Evolutionary conservation across 306 rosid species (phyloP).

Genomic region (Sindora glabra): DNA sequence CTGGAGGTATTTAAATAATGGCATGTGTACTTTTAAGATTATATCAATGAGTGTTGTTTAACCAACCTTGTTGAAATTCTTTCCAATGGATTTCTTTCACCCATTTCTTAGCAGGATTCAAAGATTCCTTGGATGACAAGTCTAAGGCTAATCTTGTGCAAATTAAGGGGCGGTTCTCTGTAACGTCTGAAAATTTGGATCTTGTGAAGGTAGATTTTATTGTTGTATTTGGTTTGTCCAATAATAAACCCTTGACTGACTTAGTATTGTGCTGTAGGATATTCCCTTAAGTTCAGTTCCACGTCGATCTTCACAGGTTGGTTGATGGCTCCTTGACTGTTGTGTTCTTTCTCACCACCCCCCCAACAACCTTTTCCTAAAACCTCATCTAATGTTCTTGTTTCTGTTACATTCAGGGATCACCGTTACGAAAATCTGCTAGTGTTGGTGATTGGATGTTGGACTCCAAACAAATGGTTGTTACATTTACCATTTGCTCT

Average conservation of each 20-base stretch:
- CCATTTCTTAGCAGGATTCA: slow-evolving; percentile 49
- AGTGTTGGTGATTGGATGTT: slow-evolving; percentile 93
- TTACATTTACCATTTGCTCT: slow-evolving; percentile 14
- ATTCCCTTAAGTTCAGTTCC: slow-evolving; percentile 81
- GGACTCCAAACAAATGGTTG: slow-evolving; percentile 76
- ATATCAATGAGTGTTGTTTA: no score
- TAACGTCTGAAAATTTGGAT: slow-evolving; percentile 93
- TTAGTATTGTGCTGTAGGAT: slow-evolving; percentile 52
- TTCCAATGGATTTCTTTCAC: slow-evolving; percentile 14
- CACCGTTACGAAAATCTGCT: slow-evolving; percentile 84
- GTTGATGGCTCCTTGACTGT: slow-evolving; percentile 21
- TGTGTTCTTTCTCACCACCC: no score
- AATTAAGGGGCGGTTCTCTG: slow-evolving; percentile 96
- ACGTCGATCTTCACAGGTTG: slow-evolving; percentile 88
- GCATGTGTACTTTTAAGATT: neutral
- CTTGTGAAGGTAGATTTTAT: slow-evolving; percentile 70
- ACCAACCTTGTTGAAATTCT: slow-evolving; percentile 1
- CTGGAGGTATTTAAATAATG: slow-evolving; percentile 71
- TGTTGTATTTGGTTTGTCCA: neutral
- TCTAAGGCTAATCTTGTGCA: slow-evolving; percentile 92
- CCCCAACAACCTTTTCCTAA: no score
- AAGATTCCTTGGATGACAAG: slow-evolving; percentile 92
- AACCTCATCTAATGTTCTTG: slow-evolving; percentile 21
- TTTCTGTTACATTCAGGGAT: slow-evolving; percentile 49
- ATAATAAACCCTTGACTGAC: slow-evolving; percentile 34